Evolutionary conservation across 352 stramenopile species (phyloP).

Genomic region (Pythium angustatum): DNA sequence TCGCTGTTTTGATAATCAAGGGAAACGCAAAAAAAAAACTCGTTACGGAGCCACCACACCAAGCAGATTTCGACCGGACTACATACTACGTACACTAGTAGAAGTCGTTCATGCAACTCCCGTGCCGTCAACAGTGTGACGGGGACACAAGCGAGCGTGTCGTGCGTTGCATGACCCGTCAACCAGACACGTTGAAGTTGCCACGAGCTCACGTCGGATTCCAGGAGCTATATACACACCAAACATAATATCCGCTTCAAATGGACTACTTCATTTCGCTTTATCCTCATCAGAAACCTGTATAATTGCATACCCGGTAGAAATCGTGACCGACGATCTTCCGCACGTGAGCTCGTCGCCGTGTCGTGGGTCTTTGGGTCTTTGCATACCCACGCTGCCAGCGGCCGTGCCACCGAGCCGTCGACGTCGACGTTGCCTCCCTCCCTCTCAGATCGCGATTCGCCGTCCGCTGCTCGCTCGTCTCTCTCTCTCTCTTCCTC

Average conservation of each 20-base stretch:
- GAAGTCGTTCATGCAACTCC: too few relatives aligned
- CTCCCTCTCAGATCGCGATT: conserved; percentile 12
- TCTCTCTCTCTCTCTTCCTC: not conserved
- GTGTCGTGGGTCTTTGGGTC: conserved; percentile 17
- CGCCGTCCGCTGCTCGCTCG: not conserved
- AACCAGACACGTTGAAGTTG: conserved; percentile 24
- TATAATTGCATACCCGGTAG: not conserved
- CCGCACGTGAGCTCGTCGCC: conserved; percentile 7
- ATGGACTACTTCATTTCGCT: not conserved
- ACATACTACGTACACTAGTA: too few relatives aligned
- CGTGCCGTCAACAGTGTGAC: too few relatives aligned
- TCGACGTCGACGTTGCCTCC: not conserved
- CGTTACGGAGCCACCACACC: too few relatives aligned
- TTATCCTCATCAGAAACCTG: too few relatives aligned
- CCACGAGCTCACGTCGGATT: conserved; percentile 27
- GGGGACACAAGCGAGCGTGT: too few relatives aligned
- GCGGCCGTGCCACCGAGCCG: too few relatives aligned
- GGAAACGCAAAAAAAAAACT: too few relatives aligned
- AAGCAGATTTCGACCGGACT: too few relatives aligned
- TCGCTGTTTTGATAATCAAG: too few relatives aligned
- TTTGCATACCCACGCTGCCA: not conserved
- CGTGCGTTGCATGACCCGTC: not conserved
- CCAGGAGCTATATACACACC: not conserved
- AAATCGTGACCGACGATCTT: not conserved
- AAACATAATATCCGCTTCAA: conserved; percentile 9